Conservation (phyloP, 768 basidiomycete species). For the Podaxis sp. region DNA sequence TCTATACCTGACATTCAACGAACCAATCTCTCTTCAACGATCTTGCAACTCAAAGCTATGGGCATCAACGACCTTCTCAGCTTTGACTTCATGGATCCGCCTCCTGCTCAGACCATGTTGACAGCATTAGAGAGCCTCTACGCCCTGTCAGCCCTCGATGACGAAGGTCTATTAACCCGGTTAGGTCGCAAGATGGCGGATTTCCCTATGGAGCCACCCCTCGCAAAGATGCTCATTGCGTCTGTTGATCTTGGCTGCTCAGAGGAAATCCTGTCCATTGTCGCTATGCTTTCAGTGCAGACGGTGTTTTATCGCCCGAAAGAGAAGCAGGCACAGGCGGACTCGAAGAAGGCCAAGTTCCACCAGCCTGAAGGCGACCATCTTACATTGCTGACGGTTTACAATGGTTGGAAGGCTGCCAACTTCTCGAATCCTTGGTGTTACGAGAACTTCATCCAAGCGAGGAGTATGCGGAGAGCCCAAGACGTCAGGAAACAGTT, state of each 20-base stretch:
- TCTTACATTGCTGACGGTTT: slow-evolving; percentile 87
- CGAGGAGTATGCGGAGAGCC: slow-evolving; percentile 93
- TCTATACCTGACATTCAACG: slow-evolving; percentile 98
- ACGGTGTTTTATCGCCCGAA: slow-evolving; percentile 99
- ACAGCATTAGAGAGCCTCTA: slow-evolving; percentile 94
- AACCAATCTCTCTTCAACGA: slow-evolving; percentile 88
- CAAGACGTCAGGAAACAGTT: slow-evolving; percentile 98
- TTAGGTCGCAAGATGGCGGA: slow-evolving; percentile 99
- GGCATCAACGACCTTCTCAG: slow-evolving; percentile 96
- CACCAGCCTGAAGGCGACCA: slow-evolving; percentile 99
- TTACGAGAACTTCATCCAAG: slow-evolving; percentile 98
- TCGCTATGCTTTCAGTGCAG: slow-evolving; percentile 97
- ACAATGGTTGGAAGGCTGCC: slow-evolving; percentile 97
- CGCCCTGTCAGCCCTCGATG: slow-evolving; percentile 93
- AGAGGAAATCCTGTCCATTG: slow-evolving; percentile 95
- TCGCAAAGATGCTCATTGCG: slow-evolving; percentile 97
- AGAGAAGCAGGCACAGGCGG: slow-evolving; percentile 98
- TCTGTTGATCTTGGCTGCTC: slow-evolving; percentile 98
- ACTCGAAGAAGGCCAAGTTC: slow-evolving; percentile 99
- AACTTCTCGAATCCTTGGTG: slow-evolving; percentile 99
- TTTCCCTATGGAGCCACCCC: slow-evolving; percentile 95
- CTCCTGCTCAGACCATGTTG: slow-evolving; percentile 94
- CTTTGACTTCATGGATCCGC: slow-evolving; percentile 99
- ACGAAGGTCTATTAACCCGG: slow-evolving; percentile 92
- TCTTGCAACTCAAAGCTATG: slow-evolving; percentile 97